These are phyloP conservation scores for Kazachstania sp. DNA, from an alignment of 1,139 yeast species.

Conservation along the genomic window DNA sequence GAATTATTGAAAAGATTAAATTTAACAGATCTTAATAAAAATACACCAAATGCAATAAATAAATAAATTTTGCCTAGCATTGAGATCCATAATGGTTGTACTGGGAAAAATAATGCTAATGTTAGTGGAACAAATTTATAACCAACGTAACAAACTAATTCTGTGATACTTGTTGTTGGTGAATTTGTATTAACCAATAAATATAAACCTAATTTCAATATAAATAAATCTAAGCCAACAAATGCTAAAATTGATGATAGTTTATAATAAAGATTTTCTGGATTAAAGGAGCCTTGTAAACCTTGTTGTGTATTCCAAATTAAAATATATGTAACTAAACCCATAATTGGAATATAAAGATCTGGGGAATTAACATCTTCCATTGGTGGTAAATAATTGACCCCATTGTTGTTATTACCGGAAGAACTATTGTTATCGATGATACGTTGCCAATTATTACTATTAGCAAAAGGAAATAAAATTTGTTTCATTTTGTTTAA, in stretches of 20 bases:
- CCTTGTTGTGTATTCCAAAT: constrained; percentile 85
- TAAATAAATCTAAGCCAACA: constrained; percentile 57
- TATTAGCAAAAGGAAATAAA: constrained; percentile 78
- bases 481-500: constrained; percentile 62
- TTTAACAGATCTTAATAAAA: constrained; percentile 75
- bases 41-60: constrained; percentile 52
- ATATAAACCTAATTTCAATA: constrained; percentile 57
- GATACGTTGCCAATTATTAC: constrained; percentile 58
- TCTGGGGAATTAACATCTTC: constrained; percentile 90
- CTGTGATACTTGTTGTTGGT: constrained; percentile 49
- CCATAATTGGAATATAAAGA: constrained; percentile 90
- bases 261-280: constrained; percentile 81
- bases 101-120: constrained; percentile 43
- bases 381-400: constrained; percentile 26
- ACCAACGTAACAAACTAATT: constrained; percentile 82
- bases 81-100: constrained; percentile 30
- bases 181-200: constrained; percentile 36
- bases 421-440: constrained; percentile 35
- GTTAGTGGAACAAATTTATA: constrained; percentile 85
- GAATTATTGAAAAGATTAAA: constrained; percentile 62
- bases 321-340: constrained; percentile 78
- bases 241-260: constrained; percentile 89
- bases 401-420: constrained; percentile 9
- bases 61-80: constrained; percentile 38
- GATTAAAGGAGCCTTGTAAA: constrained; percentile 82